Conservation (phyloP, 1,139 yeast genomes). For the Pneumocystis canis region DNA sequence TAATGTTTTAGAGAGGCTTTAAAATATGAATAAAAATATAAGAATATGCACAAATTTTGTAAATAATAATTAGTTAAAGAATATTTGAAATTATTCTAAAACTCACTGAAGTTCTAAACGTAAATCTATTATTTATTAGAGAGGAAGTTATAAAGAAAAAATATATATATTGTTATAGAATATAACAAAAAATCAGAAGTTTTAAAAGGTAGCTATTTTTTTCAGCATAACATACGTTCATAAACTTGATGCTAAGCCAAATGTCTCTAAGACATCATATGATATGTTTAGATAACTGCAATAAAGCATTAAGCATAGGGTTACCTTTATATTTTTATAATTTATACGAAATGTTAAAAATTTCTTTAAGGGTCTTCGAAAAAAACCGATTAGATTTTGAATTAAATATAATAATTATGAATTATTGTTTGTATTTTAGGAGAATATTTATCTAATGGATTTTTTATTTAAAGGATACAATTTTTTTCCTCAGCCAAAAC, state of each 20-base stretch:
- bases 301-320: not conserved
- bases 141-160: not conserved
- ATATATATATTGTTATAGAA: not conserved
- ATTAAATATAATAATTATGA: not conserved
- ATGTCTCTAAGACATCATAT: not conserved
- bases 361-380: not conserved
- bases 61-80: not conserved
- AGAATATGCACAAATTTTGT: not conserved
- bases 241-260: not conserved
- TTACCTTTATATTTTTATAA: not conserved
- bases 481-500: constrained; percentile 38
- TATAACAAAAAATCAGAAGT: not conserved
- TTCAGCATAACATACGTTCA: not conserved
- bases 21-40: not conserved
- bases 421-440: not conserved
- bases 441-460: constrained; percentile 23
- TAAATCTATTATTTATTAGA: not conserved
- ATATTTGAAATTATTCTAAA: not conserved
- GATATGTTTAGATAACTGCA: not conserved
- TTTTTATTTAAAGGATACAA: constrained; percentile 30
- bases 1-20: not conserved
- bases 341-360: not conserved
- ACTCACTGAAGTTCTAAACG: not conserved
- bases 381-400: not conserved
- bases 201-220: not conserved